Conservation (phyloP, 768 basidiomycete genomes). For the Tubosaeta sp. region DNA sequence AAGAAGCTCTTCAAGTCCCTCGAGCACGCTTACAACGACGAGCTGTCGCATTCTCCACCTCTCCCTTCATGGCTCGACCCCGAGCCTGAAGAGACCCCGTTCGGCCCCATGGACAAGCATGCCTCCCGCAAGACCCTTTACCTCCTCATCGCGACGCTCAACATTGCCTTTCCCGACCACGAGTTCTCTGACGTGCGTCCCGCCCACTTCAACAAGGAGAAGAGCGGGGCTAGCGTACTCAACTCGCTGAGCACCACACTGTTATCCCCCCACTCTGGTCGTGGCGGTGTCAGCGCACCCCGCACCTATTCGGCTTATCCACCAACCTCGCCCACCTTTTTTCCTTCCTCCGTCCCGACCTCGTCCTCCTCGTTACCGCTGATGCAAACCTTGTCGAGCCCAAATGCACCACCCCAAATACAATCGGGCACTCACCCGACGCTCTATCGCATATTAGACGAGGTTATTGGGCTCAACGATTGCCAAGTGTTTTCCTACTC, state of each 20-base stretch:
- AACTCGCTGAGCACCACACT: slow-evolving; percentile 83
- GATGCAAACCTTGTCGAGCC: slow-evolving; percentile 53
- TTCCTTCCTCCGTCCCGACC: slow-evolving; percentile 64
- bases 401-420: slow-evolving; percentile 67
- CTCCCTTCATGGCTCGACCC: slow-evolving; percentile 72
- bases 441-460: slow-evolving; percentile 82
- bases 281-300: slow-evolving; percentile 61
- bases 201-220: slow-evolving; percentile 83
- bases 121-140: slow-evolving; percentile 88
- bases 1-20: slow-evolving; percentile 93
- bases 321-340: slow-evolving; percentile 64
- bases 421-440: slow-evolving; percentile 84
- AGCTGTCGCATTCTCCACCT: slow-evolving; percentile 79
- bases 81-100: slow-evolving; percentile 78
- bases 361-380: slow-evolving; percentile 72
- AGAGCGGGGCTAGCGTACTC: slow-evolving; percentile 69
- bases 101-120: slow-evolving; percentile 86
- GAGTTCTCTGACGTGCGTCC: slow-evolving; percentile 93
- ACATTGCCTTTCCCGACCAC: slow-evolving; percentile 96
- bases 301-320: slow-evolving; percentile 87
- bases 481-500: slow-evolving; percentile 95
- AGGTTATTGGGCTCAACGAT: slow-evolving; percentile 83
- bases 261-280: slow-evolving; percentile 53
- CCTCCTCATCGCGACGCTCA: slow-evolving; percentile 93
- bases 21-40: slow-evolving; percentile 78